These are phyloP conservation scores for Lactarius vividus DNA, from an alignment of 768 basidiomycete genomes.

Conservation along the genomic window DNA sequence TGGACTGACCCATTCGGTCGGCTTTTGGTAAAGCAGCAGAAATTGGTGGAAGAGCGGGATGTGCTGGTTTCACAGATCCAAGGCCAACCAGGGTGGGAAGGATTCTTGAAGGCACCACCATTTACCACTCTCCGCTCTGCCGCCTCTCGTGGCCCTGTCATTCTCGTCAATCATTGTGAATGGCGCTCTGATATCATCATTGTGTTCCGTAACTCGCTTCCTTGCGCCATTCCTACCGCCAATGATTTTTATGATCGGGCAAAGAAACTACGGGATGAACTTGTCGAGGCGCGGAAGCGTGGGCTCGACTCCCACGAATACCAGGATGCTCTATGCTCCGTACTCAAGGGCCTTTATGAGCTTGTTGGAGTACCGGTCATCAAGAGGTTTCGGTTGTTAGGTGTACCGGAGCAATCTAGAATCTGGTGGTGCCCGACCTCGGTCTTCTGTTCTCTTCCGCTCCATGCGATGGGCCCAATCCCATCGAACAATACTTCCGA, in stretches of 20 bases:
- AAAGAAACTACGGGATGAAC: not conserved
- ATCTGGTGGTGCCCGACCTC: slow-evolving; percentile 3
- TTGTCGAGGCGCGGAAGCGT: too few species aligned
- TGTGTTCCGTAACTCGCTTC: not conserved
- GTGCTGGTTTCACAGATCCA: slow-evolving; percentile 5
- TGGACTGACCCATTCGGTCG: slow-evolving; percentile 4
- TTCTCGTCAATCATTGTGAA: slow-evolving; percentile 10
- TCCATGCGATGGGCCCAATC: slow-evolving; percentile 15
- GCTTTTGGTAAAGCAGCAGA: slow-evolving; percentile 3
- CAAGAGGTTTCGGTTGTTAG: not conserved
- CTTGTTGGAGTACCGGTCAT: slow-evolving; percentile 5
- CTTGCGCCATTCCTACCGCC: not conserved
- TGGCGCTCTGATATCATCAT: slow-evolving; percentile 3
- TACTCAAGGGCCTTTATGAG: not conserved
- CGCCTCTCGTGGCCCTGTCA: not conserved
- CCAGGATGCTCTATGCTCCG: not conserved
- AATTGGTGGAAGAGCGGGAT: slow-evolving; percentile 2
- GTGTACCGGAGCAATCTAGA: slow-evolving; percentile 3
- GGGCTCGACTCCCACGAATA: not conserved
- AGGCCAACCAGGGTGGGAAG: not conserved
- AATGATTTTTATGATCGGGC: not conserved
- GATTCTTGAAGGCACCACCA: slow-evolving; percentile 1
- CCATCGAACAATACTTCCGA: not conserved
- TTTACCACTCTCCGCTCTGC: slow-evolving; percentile 10
- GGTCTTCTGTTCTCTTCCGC: slow-evolving; percentile 6